Conservation (phyloP, 176 grass and related monocot species). For the Thalia dealbata region DNA sequence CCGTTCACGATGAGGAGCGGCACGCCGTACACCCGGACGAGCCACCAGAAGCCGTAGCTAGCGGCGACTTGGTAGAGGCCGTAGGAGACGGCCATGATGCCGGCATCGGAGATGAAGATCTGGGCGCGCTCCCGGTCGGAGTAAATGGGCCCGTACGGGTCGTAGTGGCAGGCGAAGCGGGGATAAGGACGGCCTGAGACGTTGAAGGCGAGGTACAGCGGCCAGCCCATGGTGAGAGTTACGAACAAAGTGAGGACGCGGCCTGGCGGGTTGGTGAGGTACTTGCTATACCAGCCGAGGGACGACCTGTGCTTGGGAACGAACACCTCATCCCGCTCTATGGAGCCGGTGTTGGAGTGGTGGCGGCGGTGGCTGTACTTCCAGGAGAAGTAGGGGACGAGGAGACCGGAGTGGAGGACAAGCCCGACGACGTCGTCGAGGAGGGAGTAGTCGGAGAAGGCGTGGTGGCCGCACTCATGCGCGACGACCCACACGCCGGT, state of each 20-base stretch:
- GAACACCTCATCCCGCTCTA: slow-evolving; percentile 17
- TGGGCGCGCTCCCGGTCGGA: slow-evolving; percentile 4
- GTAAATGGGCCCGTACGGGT: slow-evolving; percentile 11
- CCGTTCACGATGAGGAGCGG: slow-evolving; percentile 15
- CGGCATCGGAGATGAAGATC: slow-evolving; percentile 16
- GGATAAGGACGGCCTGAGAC: slow-evolving; percentile 11
- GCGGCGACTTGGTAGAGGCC: neutral
- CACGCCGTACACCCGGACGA: slow-evolving; percentile 16
- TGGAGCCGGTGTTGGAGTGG: slow-evolving; percentile 14
- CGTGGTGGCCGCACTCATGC: slow-evolving; percentile 21
- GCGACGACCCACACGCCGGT: slow-evolving; percentile 18
- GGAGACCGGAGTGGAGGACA: slow-evolving; percentile 13
- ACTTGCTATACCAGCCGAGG: neutral
- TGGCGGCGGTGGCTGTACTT: slow-evolving; percentile 16
- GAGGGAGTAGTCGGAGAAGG: slow-evolving; percentile 22
- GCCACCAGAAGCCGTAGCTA: slow-evolving; percentile 6
- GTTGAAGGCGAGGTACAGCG: slow-evolving; percentile 20
- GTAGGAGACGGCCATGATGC: neutral
- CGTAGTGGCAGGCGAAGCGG: slow-evolving; percentile 19
- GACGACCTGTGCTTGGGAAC: slow-evolving; percentile 9
- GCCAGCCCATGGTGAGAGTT: slow-evolving; percentile 11
- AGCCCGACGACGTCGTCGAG: slow-evolving; percentile 21
- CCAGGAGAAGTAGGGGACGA: slow-evolving; percentile 19
- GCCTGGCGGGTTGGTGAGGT: slow-evolving; percentile 11
- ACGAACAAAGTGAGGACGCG: slow-evolving; percentile 5